phyloP scores from a whole-genome alignment of 805 yeast species.

The Jamesozyma piceae region DNA sequence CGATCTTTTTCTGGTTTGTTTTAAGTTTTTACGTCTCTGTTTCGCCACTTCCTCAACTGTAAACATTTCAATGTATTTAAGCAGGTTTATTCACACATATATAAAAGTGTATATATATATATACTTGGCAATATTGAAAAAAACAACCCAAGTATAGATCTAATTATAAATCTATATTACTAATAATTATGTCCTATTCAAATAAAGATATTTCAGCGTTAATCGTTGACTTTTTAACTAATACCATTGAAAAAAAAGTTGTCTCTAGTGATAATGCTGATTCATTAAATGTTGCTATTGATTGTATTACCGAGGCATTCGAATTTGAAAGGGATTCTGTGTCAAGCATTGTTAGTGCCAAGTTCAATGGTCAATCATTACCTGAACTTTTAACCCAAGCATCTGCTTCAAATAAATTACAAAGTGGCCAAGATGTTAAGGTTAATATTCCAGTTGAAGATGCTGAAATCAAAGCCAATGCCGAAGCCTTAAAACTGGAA shows the following conservation, averaged over 20 bases:
- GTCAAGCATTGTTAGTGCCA: constrained; percentile 21
- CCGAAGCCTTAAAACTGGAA: constrained; percentile 75
- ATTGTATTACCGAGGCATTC: constrained; percentile 83
- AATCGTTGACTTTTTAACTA: constrained; percentile 61
- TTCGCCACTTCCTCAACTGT: neutral
- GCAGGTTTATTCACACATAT: too few relatives aligned
- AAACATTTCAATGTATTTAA: too few relatives aligned
- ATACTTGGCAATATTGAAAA: too few relatives aligned
- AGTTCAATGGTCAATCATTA: constrained; percentile 42
- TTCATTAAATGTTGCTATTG: constrained; percentile 87
- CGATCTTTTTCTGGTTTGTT: neutral
- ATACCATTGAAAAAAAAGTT: constrained; percentile 48
- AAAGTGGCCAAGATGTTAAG: constrained; percentile 32
- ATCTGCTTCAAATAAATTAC: constrained; percentile 9
- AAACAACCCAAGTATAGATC: too few relatives aligned
- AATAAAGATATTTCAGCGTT: constrained; percentile 62
- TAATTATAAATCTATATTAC: too few relatives aligned
- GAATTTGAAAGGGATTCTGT: constrained; percentile 49
- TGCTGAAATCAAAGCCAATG: constrained; percentile 54
- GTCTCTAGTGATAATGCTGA: constrained; percentile 74
- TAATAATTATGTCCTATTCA: constrained; percentile 37
- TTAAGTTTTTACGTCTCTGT: neutral
- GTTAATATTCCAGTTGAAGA: constrained; percentile 35
- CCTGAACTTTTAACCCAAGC: constrained; percentile 34
- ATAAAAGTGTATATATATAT: too few relatives aligned